These are phyloP conservation scores for Luffa aegyptiaca DNA, from an alignment of 306 rosid genomes.

Conservation along the genomic window DNA sequence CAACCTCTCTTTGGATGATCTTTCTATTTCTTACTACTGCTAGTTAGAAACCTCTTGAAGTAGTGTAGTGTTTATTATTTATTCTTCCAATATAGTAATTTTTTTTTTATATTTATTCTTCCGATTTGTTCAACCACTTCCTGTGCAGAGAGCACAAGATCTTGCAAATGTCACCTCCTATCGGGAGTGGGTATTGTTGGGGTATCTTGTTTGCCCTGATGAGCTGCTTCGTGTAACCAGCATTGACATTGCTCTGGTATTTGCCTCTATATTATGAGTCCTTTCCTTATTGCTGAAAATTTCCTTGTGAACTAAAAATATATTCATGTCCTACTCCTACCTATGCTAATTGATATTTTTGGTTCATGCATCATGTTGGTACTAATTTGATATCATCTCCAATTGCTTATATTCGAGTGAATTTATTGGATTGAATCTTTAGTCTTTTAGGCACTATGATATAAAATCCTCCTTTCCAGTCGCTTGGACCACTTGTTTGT, in stretches of 20 bases:
- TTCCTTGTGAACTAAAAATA: not conserved
- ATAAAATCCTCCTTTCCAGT: not conserved
- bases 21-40: not conserved
- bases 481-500: not conserved
- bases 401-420: not conserved
- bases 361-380: not conserved
- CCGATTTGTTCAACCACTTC: constrained; percentile 13
- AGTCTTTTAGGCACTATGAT: not conserved
- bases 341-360: not conserved
- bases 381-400: not conserved
- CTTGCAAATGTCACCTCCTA: constrained; percentile 94
- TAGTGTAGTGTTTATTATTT: constrained; percentile 5
- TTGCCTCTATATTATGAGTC: not conserved
- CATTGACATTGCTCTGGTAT: constrained; percentile 96
- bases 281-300: not conserved
- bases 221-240: constrained; percentile 98
- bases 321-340: not conserved
- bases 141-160: constrained; percentile 90
- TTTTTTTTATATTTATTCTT: not conserved
- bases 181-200: constrained; percentile 95
- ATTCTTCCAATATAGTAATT: constrained; percentile 3
- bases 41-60: not conserved
- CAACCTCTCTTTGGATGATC: not conserved
- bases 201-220: constrained; percentile 99
- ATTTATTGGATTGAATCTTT: not conserved